Conservation (phyloP, 78 protist genomes). For the Pigoraptor vietnamica region DNA sequence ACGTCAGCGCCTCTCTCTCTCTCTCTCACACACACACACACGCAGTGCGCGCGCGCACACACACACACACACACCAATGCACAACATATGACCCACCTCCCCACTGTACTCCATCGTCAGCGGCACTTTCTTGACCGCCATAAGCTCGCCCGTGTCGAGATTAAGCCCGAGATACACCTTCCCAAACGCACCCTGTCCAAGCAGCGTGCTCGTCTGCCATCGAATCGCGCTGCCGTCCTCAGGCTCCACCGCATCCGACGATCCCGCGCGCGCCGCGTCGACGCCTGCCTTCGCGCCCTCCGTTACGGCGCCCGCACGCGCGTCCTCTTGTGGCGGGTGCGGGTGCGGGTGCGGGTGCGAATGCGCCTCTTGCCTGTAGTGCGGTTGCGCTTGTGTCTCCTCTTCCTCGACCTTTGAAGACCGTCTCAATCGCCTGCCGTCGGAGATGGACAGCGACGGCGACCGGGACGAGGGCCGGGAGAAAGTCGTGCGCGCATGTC, state of each 20-base stretch:
- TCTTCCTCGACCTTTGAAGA: not conserved
- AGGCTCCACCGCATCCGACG: no score
- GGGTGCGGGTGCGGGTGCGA: no score
- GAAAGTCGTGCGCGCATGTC: not conserved
- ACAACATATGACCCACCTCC: not conserved
- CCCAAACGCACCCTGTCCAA: not conserved
- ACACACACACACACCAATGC: not conserved
- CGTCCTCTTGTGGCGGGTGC: no score
- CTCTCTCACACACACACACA: not conserved
- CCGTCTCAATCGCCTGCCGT: not conserved
- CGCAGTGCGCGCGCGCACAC: not conserved
- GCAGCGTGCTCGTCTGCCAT: not conserved
- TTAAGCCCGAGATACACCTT: not conserved
- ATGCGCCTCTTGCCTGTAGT: no score
- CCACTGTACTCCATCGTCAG: not conserved
- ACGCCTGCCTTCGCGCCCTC: no score
- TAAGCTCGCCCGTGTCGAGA: not conserved
- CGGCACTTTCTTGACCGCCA: not conserved
- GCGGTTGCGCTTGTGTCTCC: not conserved
- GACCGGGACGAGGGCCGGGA: not conserved
- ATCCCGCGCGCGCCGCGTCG: no score
- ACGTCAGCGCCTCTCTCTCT: no score
- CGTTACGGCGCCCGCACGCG: no score
- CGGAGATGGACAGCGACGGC: not conserved
- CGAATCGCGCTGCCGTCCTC: not conserved